Percentiles rank a stretch among this genome's conserved stretches.
Conservation (phyloP, 768 basidiomycete genomes). For the Trametopsis cervina region DNA sequence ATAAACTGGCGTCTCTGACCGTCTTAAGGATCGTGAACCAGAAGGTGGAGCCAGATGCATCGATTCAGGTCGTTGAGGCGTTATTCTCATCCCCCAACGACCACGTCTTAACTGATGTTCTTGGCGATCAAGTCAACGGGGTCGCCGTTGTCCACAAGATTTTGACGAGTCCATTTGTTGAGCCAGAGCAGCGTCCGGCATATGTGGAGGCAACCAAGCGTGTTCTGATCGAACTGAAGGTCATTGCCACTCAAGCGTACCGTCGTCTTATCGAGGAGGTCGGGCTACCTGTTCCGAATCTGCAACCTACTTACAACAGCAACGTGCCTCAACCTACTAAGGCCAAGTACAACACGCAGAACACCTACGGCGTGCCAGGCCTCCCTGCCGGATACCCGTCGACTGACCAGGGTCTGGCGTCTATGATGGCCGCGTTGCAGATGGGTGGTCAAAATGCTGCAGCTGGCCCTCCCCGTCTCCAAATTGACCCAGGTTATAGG, state of each 20-base stretch:
- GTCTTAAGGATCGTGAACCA: constrained; percentile 96
- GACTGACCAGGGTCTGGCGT: constrained; percentile 79
- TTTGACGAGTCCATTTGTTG: constrained; percentile 79
- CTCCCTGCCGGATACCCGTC: constrained; percentile 75
- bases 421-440: constrained; percentile 90
- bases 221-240: constrained; percentile 86
- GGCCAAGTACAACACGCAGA: constrained; percentile 45
- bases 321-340: constrained; percentile 60
- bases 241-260: constrained; percentile 91
- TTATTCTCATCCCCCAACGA: constrained; percentile 88
- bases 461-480: constrained; percentile 66
- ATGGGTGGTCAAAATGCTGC: constrained; percentile 87
- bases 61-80: constrained; percentile 78
- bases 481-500: constrained; percentile 59
- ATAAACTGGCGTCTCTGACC: constrained; percentile 93
- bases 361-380: constrained; percentile 61
- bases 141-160: constrained; percentile 92
- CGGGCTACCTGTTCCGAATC: constrained; percentile 83
- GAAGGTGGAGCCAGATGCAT: constrained; percentile 87
- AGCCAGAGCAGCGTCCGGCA: constrained; percentile 54
- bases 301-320: constrained; percentile 68
- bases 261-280: constrained; percentile 92
- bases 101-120: constrained; percentile 87
- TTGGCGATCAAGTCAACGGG: constrained; percentile 95
- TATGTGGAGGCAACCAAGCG: constrained; percentile 86